Conservation (phyloP, 2,329 filamentous ascomycete species). For the Aaosphaeria arxii region DNA sequence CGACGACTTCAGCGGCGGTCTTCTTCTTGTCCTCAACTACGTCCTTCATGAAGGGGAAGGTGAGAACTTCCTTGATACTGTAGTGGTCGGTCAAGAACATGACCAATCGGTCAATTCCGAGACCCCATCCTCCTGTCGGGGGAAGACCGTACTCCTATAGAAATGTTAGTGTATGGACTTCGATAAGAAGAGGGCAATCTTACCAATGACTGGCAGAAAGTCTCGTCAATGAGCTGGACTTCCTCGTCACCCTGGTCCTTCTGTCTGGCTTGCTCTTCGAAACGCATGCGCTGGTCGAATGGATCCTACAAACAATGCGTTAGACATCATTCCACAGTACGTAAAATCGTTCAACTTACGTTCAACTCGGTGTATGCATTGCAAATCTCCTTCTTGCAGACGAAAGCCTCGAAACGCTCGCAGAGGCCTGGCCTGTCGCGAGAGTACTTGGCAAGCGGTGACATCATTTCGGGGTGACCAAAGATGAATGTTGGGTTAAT, state of each 20-base stretch:
- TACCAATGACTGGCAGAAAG: slow-evolving; percentile 80
- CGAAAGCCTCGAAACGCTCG: slow-evolving; percentile 96
- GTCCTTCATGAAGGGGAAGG: slow-evolving; percentile 98
- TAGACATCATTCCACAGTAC: no score
- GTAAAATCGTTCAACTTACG: not conserved
- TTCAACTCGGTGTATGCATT: slow-evolving; percentile 94
- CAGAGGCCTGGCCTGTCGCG: slow-evolving; percentile 81
- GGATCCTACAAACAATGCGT: no score
- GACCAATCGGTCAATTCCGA: slow-evolving; percentile 90
- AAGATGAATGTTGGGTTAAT: slow-evolving; percentile 91
- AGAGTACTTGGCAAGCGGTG: slow-evolving; percentile 93
- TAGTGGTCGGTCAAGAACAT: slow-evolving; percentile 98
- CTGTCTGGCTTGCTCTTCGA: slow-evolving; percentile 89
- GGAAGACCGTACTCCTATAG: slow-evolving; percentile 71
- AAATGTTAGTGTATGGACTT: no score
- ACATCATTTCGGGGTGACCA: slow-evolving; percentile 85
- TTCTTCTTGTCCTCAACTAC: slow-evolving; percentile 36
- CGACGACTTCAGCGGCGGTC: slow-evolving; percentile 61
- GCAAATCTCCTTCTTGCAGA: slow-evolving; percentile 94
- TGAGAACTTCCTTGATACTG: slow-evolving; percentile 90
- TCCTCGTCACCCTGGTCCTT: slow-evolving; percentile 97
- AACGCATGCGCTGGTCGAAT: slow-evolving; percentile 77
- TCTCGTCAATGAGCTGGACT: slow-evolving; percentile 93
- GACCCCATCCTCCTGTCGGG: slow-evolving; percentile 92
- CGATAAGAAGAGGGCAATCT: no score